A percentile compares a stretch with the other conserved stretches of the same genome.
phyloP scores from a whole-genome alignment of 495 filamentous ascomycete species.

The Hypoxylon lienhwacheense region DNA sequence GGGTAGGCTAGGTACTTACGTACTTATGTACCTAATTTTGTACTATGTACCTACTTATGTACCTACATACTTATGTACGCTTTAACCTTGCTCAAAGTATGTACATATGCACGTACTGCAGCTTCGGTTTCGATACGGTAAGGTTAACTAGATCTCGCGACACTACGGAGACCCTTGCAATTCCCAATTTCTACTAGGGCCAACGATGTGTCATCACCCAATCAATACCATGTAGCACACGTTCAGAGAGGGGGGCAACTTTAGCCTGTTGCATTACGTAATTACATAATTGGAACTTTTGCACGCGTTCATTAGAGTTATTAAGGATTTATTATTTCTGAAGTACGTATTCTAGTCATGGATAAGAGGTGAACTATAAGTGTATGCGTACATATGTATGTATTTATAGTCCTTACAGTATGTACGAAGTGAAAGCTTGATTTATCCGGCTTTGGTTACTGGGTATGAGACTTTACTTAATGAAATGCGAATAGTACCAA shows the following conservation, averaged over 20 bases:
- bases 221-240: constrained; percentile 19
- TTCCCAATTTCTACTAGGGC: constrained; percentile 22
- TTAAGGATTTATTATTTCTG: too few relatives aligned
- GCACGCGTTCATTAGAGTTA: too few relatives aligned
- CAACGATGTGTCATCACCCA: constrained; percentile 22
- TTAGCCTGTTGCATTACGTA: too few relatives aligned
- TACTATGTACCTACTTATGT: neutral
- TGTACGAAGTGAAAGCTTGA: constrained; percentile 1
- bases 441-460: constrained; percentile 11
- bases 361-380: too few relatives aligned
- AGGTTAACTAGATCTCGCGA: constrained; percentile 16
- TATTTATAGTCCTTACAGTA: constrained; percentile 2
- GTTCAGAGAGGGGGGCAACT: too few relatives aligned
- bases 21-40: too few relatives aligned
- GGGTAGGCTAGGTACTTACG: too few relatives aligned
- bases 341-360: too few relatives aligned
- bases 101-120: constrained; percentile 15
- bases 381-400: constrained; percentile 16
- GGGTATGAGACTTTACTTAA: constrained; percentile 27
- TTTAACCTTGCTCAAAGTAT: neutral
- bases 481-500: constrained; percentile 11
- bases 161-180: constrained; percentile 15
- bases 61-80: neutral
- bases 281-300: too few relatives aligned
- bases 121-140: constrained; percentile 19